A percentile compares a stretch with the other conserved stretches of the same genome.
Conservation (phyloP, 202 grass and related monocot species). For the Panicum hallii region DNA sequence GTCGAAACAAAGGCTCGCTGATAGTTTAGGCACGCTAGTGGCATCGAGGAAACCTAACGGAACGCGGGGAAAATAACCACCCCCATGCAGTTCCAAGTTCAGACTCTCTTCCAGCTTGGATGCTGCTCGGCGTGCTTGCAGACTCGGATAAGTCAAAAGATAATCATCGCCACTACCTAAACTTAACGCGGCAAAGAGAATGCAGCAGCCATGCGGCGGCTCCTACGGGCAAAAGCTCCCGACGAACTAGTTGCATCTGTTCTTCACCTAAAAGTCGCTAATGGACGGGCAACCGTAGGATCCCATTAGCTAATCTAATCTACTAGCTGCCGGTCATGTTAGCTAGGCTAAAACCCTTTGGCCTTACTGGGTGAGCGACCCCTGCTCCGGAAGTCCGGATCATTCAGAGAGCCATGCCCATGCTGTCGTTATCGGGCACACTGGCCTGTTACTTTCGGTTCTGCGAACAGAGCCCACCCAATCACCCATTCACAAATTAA, state of each 20-base stretch:
- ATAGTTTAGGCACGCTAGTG: slow-evolving; percentile 23
- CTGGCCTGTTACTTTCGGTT: no score
- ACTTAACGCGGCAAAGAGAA: not conserved
- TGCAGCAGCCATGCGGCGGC: not conserved
- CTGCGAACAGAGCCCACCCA: no score
- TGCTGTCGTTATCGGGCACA: no score
- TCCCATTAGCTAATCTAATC: not conserved
- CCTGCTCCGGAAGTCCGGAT: not conserved
- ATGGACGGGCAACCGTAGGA: not conserved
- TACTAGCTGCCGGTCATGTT: not conserved
- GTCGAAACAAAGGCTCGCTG: slow-evolving; percentile 15
- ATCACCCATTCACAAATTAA: no score
- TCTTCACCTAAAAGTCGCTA: slow-evolving; percentile 42
- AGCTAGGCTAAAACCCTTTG: not conserved
- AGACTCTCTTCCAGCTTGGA: not conserved
- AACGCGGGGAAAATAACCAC: not conserved
- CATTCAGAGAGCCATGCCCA: no score
- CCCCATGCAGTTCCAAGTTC: not conserved
- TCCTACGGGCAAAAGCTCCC: not conserved
- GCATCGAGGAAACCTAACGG: slow-evolving; percentile 32
- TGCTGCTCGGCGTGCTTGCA: not conserved
- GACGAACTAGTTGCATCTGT: not conserved
- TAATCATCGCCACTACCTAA: not conserved
- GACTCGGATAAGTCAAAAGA: slow-evolving; percentile 8
- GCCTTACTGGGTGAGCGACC: not conserved